Evolutionary conservation across 495 filamentous ascomycete genomes (phyloP).

Genomic region (Xylaria curta): DNA sequence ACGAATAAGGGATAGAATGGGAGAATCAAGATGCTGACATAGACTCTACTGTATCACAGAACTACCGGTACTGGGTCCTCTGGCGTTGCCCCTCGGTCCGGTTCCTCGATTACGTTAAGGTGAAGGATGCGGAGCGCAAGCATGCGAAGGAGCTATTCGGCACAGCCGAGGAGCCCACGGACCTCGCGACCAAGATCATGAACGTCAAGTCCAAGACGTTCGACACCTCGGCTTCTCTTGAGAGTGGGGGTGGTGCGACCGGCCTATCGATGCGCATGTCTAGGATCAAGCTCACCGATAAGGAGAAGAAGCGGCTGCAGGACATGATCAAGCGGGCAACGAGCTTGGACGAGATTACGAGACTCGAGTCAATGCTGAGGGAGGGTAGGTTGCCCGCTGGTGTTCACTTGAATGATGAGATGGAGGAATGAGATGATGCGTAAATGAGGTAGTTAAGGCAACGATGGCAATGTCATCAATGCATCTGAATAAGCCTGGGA

Average conservation of each 20-base stretch:
- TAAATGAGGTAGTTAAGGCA: background rate
- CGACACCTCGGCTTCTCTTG: slow-evolving; percentile 62
- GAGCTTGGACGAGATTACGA: slow-evolving; percentile 82
- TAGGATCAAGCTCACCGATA: slow-evolving; percentile 58
- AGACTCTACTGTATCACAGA: slow-evolving; percentile 50
- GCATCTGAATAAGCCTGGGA: background rate
- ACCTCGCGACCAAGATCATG: slow-evolving; percentile 88
- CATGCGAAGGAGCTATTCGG: slow-evolving; percentile 84
- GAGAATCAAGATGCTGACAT: background rate
- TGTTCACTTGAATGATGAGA: slow-evolving; percentile 57
- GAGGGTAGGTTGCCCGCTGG: slow-evolving; percentile 84
- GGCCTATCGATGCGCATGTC: slow-evolving; percentile 66
- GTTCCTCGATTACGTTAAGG: slow-evolving; percentile 92
- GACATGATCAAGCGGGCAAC: slow-evolving; percentile 82
- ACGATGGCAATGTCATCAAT: background rate
- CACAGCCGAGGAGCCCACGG: slow-evolving; percentile 72
- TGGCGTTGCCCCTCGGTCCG: slow-evolving; percentile 84
- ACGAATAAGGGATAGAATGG: background rate
- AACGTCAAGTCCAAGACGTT: slow-evolving; percentile 85
- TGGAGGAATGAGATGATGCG: slow-evolving; percentile 57
- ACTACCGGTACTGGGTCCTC: slow-evolving; percentile 92
- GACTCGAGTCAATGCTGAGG: slow-evolving; percentile 82
- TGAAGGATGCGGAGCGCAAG: slow-evolving; percentile 81
- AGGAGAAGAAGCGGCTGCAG: slow-evolving; percentile 46
- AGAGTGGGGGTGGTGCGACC: slow-evolving; percentile 45